Base-by-base conservation (phyloP, 2,329 filamentous ascomycete species). In the Epichloe typhina region DNA sequence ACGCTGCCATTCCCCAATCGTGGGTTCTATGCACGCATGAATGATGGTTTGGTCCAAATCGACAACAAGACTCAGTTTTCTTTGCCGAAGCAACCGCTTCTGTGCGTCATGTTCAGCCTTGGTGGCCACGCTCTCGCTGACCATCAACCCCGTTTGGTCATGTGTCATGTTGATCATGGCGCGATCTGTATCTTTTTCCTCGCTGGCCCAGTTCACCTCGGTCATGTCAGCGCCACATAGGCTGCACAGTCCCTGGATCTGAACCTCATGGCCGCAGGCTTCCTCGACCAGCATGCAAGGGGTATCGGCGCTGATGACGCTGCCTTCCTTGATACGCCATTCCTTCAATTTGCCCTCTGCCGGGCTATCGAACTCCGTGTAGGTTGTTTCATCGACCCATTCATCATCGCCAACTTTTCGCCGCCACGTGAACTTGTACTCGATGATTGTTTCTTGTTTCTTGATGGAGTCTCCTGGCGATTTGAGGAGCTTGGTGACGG, bases 41-140 rank as follows among this genome's bases (percentile, higher is more conserved):
- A 98, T 98, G 61, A 98, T 93, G 52, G 93, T 98, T 72, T 97
- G 91, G 65, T 98, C 93, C 50, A 98, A 75, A 74, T 98, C 93
- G 59, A 98, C 93, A 26, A 98, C 93, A 43, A 98, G 76, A 44
- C 87, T 95, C 43, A 98, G 77, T 70, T 95, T 95, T 58, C 85
- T 81, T 54, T 85, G 80, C 53, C 82, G 76, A 42, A 98, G 73
- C 41, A 98, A 74, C 19, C 91, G 83, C 54, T 82, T 79, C 71
- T 96, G 95, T 13, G 88, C 79, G 59, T 95, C 86, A 63, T 90
- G 83, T 67, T 97, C 91, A 52, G 87, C 84, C 57, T 81, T 82
- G 46, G 80, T 80, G 13, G 93, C 93, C 62, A 95, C 87, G 53
- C 78, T 77, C 59, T 82, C 75, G 66, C 89, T 96, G 60, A 98